Evolutionary conservation across 192 early-diverging fungal genomes (phyloP).

Genomic region (Gamsiella multidivaricata): DNA sequence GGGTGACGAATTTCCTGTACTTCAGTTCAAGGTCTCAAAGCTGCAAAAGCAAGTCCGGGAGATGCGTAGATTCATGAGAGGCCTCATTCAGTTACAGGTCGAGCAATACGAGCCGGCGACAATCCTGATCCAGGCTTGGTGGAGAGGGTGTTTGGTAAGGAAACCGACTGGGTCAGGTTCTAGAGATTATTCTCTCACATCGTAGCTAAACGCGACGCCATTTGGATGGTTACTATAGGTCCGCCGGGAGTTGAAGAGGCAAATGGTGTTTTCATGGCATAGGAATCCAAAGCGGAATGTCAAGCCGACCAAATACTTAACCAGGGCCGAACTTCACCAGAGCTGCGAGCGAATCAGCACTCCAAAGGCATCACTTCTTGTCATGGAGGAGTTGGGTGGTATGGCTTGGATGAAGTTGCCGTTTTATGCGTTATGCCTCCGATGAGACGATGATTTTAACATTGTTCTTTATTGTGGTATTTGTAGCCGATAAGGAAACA

Average conservation of each 20-base stretch:
- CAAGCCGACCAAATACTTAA: constrained; percentile 41
- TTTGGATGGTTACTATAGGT: constrained; percentile 14
- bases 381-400: constrained; percentile 45
- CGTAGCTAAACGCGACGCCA: background rate
- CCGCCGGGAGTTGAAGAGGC: constrained; percentile 46
- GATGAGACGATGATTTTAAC: background rate
- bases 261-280: constrained; percentile 46
- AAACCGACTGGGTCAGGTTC: background rate
- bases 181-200: background rate
- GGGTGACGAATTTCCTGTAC: constrained; percentile 39
- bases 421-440: background rate
- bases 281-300: constrained; percentile 30
- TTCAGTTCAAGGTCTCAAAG: constrained; percentile 41
- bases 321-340: constrained; percentile 35
- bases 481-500: constrained; percentile 37
- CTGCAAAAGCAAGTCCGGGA: constrained; percentile 51
- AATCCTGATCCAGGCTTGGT: constrained; percentile 53
- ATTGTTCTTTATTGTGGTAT: background rate
- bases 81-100: constrained; percentile 41
- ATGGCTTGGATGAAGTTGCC: background rate
- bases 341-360: constrained; percentile 43
- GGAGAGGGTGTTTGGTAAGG: constrained; percentile 51
- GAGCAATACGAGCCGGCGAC: constrained; percentile 53
- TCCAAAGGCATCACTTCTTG: constrained; percentile 41
- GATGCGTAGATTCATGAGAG: constrained; percentile 54